A percentile compares a stretch with the other conserved stretches of the same genome.
phyloP scores from a whole-genome alignment of 495 filamentous ascomycete genomes.

The Lophiotrema nucula region DNA sequence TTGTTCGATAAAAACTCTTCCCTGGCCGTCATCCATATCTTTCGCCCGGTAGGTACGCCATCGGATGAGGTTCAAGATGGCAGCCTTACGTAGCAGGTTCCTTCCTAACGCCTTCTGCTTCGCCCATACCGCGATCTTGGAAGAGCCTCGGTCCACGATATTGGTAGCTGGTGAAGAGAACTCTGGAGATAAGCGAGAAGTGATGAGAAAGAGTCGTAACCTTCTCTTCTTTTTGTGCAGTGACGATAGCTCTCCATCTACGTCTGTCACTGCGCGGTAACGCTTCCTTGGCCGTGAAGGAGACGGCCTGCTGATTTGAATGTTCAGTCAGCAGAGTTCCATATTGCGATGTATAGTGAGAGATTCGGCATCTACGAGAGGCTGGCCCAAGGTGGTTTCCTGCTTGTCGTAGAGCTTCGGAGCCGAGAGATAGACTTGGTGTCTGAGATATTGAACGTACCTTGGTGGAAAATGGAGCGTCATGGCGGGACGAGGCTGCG shows the following conservation, averaged over 20 bases:
- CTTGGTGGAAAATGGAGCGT: constrained; percentile 22
- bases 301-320: constrained; percentile 12
- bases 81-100: constrained; percentile 52
- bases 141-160: constrained; percentile 58
- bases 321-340: no score
- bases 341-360: no score
- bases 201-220: constrained; percentile 61
- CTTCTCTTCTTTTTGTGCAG: constrained; percentile 65
- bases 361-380: no score
- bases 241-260: constrained; percentile 55
- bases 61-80: constrained; percentile 55
- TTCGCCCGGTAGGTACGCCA: background rate
- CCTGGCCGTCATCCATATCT: constrained; percentile 35
- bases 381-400: no score
- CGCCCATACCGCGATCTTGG: constrained; percentile 58
- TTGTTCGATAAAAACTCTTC: constrained; percentile 19
- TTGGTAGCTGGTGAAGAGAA: constrained; percentile 68
- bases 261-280: constrained; percentile 56
- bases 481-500: constrained; percentile 10
- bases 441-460: no score
- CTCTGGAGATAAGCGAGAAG: constrained; percentile 65
- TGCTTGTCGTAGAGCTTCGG: no score
- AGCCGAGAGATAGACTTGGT: no score
- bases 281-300: constrained; percentile 49
- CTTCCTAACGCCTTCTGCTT: constrained; percentile 42